Percentiles rank a stretch among this genome's conserved stretches.
phyloP scores from a whole-genome alignment of 2,329 filamentous ascomycete species.

The Neopestalotiopsis clavispora region DNA sequence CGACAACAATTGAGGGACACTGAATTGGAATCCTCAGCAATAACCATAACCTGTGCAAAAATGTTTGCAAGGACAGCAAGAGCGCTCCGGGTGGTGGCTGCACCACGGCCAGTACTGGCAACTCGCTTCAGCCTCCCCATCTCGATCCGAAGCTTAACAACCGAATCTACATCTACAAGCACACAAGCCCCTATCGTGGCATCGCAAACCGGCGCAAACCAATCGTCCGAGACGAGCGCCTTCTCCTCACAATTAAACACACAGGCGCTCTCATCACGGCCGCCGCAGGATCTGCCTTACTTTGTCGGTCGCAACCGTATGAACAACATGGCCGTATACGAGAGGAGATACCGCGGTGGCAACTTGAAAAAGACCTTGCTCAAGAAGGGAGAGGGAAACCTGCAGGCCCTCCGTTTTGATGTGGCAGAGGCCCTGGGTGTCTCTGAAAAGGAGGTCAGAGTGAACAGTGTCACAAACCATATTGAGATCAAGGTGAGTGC shows the following conservation, averaged over 20 bases:
- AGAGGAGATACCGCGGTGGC: slow-evolving; percentile 73
- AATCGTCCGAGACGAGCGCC: not conserved
- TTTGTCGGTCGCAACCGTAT: slow-evolving; percentile 73
- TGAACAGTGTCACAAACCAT: slow-evolving; percentile 70
- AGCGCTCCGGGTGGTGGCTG: slow-evolving; percentile 26
- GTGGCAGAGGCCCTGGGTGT: slow-evolving; percentile 64
- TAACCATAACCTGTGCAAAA: not conserved
- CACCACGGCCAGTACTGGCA: slow-evolving; percentile 16
- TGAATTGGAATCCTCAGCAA: not conserved
- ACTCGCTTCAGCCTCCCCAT: slow-evolving; percentile 22
- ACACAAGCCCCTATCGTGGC: slow-evolving; percentile 11
- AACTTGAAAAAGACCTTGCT: slow-evolving; percentile 76
- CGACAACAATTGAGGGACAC: not conserved
- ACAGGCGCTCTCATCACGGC: slow-evolving; percentile 25
- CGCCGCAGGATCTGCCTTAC: slow-evolving; percentile 61
- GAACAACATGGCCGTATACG: slow-evolving; percentile 78
- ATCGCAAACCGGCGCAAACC: slow-evolving; percentile 15
- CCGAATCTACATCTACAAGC: slow-evolving; percentile 16
- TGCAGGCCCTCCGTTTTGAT: slow-evolving; percentile 65
- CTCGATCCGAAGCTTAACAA: slow-evolving; percentile 25
- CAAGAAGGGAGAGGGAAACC: slow-evolving; percentile 80
- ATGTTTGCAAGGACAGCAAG: slow-evolving; percentile 30
- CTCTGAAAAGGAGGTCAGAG: slow-evolving; percentile 54
- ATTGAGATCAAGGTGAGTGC: slow-evolving; percentile 72
- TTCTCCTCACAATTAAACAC: slow-evolving; percentile 20